Percentiles rank a stretch among this genome's conserved stretches.
Evolutionary conservation across 106 monocot species (phyloP).

Genomic region (Dendrobium huoshanense): DNA sequence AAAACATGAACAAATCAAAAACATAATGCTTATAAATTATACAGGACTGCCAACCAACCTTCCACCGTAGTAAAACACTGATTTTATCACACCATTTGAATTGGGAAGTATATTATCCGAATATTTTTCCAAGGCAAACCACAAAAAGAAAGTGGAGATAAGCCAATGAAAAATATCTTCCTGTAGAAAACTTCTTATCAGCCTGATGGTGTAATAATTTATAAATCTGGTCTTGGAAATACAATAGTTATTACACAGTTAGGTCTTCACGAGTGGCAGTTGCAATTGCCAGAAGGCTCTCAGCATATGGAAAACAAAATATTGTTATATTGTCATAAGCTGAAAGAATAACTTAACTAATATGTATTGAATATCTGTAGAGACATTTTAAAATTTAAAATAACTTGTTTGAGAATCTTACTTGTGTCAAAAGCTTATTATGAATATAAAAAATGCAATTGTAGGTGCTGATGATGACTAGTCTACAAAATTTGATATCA

Average conservation of each 20-base stretch:
- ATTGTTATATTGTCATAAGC: constrained; percentile 1
- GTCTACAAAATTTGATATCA: constrained; percentile 80
- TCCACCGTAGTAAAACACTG: constrained; percentile 61
- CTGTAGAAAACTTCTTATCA: constrained; percentile 23
- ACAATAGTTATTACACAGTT: constrained; percentile 83
- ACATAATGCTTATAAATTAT: background rate
- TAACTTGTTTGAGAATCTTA: constrained; percentile 11
- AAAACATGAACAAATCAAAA: background rate
- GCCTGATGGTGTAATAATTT: background rate
- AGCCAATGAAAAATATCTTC: constrained; percentile 74
- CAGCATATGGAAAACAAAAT: constrained; percentile 19
- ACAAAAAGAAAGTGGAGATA: constrained; percentile 68
- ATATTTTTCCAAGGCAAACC: constrained; percentile 79
- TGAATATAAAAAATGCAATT: constrained; percentile 75
- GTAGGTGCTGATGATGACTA: constrained; percentile 77
- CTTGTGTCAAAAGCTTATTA: constrained; percentile 31
- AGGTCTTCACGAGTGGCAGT: constrained; percentile 63
- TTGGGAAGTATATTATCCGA: constrained; percentile 86
- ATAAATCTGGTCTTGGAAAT: constrained; percentile 8
- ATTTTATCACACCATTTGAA: constrained; percentile 68
- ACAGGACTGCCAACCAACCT: constrained; percentile 24
- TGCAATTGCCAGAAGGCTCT: constrained; percentile 46
- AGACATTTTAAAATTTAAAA: background rate
- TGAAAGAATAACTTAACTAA: constrained; percentile 35
- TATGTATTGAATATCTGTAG: background rate